Conservation (phyloP, 192 early-diverging fungal genomes). For the Coemansia sp. region DNA sequence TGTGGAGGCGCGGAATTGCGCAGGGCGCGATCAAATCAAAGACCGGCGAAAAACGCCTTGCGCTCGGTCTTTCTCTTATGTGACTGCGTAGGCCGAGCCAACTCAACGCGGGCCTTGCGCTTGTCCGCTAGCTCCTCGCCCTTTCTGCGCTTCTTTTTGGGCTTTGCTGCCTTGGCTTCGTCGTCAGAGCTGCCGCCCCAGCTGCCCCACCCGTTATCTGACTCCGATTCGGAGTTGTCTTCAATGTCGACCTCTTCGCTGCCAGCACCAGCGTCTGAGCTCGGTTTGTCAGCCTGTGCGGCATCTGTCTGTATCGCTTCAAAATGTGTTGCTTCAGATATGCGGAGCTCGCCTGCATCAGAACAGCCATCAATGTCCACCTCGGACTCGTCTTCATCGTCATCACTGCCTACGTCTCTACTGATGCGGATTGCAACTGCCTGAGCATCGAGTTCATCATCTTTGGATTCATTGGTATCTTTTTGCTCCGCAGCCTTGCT, state of each 20-base stretch:
- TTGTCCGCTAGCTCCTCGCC: constrained; percentile 22
- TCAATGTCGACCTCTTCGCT: constrained; percentile 44
- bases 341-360: constrained; percentile 37
- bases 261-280: not conserved
- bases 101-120: constrained; percentile 25
- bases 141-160: constrained; percentile 16
- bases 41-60: constrained; percentile 37
- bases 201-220: constrained; percentile 42
- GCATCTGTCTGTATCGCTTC: too few species aligned
- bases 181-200: constrained; percentile 23
- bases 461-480: too few species aligned
- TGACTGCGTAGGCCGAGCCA: constrained; percentile 14
- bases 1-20: not conserved
- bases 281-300: too few species aligned
- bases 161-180: constrained; percentile 1
- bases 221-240: constrained; percentile 26
- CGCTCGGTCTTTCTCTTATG: constrained; percentile 22
- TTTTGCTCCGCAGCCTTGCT: not conserved
- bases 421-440: constrained; percentile 47
- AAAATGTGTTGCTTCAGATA: not conserved
- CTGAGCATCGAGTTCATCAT: constrained; percentile 35
- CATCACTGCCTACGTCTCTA: constrained; percentile 27
- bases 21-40: constrained; percentile 11
- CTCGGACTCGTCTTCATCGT: constrained; percentile 24
- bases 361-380: constrained; percentile 48